Evolutionary conservation across 768 basidiomycete genomes (phyloP), one percentile per base, ranked within the genome.

Genomic region (Suillus tomentosus): DNA sequence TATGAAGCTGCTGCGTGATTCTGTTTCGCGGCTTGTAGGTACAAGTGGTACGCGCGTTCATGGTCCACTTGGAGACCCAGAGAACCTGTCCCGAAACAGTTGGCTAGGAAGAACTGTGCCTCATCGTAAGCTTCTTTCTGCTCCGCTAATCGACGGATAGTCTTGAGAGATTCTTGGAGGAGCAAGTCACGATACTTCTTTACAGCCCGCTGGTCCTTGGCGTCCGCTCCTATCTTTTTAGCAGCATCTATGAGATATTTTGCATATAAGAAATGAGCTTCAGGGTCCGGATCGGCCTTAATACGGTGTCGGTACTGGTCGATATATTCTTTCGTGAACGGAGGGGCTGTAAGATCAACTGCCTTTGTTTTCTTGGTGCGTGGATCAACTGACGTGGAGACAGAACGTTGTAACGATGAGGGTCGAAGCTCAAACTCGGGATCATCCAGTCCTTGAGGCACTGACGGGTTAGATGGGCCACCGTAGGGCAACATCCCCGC

Each of bases 201-300:
- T 4, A 94, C 94, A 19, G 88, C 83, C 34, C 93, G 89, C 73
- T 91, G 89, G 68, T 95, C 92, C 68, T 84, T 88, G 8, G 87
- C 84, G 36, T 85, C 82, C 11, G 82, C 78, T 19, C 93, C 87
- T 66, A 98, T 89, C 76, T 95, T 90, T 79, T 93, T 95, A 15
- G 97, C 97, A 37, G 97, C 97, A 71, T 99, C 97, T 74, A 99
- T 95, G 64, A 99, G 88, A 75, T 99, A 99, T 79, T 96, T 98
- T n/a, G 96, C 94, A 73, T 97, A 99, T 31, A 91, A 81, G 76
- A 98, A 99, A 74, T 99, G 97, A 31, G 96, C 94, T 76, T 99
- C 97, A 1, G 96, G 96, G 74, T 99, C 97, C 2, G 96, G 96
- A 76, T 99, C 97, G 36, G 87, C 90, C 77, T 99, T 99, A 80